Conservation (phyloP, 2,329 filamentous ascomycete species). For the Sarocladium strictum region DNA sequence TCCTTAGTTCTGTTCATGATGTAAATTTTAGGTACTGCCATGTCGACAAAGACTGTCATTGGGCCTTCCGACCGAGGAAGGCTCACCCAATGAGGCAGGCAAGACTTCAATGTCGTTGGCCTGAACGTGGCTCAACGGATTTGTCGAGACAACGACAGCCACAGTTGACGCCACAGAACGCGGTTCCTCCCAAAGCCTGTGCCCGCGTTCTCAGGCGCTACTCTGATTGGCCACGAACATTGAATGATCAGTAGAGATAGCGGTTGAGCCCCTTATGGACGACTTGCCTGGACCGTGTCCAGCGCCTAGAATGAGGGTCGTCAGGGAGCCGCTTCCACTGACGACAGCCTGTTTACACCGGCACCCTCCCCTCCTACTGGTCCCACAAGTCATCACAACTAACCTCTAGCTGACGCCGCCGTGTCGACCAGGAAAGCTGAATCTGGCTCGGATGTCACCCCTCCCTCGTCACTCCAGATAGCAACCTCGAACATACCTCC, state of each 20-base stretch:
- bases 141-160: neutral
- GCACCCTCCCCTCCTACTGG: neutral
- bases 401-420: no score
- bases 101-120: no score
- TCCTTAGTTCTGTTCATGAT: neutral
- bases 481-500: neutral
- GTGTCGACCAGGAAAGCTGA: neutral
- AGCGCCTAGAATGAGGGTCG: neutral
- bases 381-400: neutral
- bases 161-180: neutral
- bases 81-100: no score
- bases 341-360: neutral
- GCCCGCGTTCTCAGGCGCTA: neutral
- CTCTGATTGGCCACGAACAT: neutral
- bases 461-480: neutral
- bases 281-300: neutral
- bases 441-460: neutral
- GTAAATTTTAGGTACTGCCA: neutral
- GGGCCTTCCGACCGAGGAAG: no score
- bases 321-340: neutral
- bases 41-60: no score
- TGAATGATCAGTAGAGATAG: neutral
- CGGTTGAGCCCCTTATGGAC: neutral
- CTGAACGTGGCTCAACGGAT: neutral
- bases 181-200: neutral